Percentiles rank a stretch among this genome's conserved stretches.
Evolutionary conservation across 176 grass and related monocot genomes (phyloP).

Genomic region (Themeda triandra): DNA sequence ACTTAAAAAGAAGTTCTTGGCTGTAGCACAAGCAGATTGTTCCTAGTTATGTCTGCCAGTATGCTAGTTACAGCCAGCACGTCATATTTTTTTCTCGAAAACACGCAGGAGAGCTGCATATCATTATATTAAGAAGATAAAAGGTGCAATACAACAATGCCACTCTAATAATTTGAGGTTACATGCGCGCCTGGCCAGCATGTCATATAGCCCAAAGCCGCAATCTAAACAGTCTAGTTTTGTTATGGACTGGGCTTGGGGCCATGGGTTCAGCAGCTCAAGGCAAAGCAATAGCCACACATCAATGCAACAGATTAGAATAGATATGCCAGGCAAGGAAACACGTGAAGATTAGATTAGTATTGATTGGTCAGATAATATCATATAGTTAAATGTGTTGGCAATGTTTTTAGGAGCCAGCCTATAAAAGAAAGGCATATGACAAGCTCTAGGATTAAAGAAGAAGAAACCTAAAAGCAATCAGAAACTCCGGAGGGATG

Average conservation of each 20-base stretch:
- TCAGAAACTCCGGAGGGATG: background rate
- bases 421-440: background rate
- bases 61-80: background rate
- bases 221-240: background rate
- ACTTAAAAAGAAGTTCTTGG: background rate
- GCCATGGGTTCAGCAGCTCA: background rate
- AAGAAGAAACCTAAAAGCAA: no score
- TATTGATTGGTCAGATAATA: background rate
- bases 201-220: constrained; percentile 6
- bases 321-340: background rate
- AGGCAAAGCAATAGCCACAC: background rate
- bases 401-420: background rate
- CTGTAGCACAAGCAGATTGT: background rate
- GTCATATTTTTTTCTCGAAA: no score
- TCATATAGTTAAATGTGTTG: background rate
- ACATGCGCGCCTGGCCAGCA: no score
- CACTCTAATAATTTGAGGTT: no score
- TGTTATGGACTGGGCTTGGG: background rate
- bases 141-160: no score
- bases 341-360: background rate
- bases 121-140: no score
- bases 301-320: background rate
- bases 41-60: background rate
- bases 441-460: no score
- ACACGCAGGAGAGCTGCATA: no score